Conservation (phyloP, 169 alveolate genomes). For the Babesia gibsoni region DNA sequence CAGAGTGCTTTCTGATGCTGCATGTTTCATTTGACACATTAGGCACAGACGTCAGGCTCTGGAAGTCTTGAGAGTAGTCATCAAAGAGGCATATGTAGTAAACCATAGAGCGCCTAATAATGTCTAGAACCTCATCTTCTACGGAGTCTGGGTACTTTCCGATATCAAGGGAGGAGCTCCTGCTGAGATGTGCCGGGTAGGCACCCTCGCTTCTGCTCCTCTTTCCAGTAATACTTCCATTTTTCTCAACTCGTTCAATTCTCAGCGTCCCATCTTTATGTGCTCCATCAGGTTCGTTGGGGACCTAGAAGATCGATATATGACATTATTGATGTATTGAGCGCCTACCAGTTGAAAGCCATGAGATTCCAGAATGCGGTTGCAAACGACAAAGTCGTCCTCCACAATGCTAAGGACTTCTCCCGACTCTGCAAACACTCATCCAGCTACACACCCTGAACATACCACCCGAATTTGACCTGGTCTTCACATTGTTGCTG, state of each 20-base stretch:
- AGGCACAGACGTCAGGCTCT: background rate
- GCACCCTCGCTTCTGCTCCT: no score
- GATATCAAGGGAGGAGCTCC: no score
- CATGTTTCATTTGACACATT: background rate
- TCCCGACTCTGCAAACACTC: background rate
- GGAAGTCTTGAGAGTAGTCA: constrained; percentile 25
- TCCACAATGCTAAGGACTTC: background rate
- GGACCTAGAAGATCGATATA: background rate
- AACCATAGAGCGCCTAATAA: constrained; percentile 38
- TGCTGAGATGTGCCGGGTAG: no score
- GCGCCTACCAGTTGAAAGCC: constrained; percentile 18
- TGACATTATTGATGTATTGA: background rate
- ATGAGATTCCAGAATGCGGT: constrained; percentile 15
- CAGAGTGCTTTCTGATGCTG: constrained; percentile 30
- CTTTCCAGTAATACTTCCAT: background rate
- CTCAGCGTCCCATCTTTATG: background rate
- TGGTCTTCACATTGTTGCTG: background rate
- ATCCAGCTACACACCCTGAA: background rate
- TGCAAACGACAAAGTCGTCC: constrained; percentile 4
- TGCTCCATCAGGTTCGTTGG: background rate
- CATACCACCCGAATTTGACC: constrained; percentile 1
- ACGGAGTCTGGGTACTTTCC: no score
- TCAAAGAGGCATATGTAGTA: constrained; percentile 50
- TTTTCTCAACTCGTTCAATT: background rate
- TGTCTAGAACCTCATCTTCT: background rate